phyloP scores from a whole-genome alignment of 2,329 filamentous ascomycete species.

The Claviceps monticola region DNA sequence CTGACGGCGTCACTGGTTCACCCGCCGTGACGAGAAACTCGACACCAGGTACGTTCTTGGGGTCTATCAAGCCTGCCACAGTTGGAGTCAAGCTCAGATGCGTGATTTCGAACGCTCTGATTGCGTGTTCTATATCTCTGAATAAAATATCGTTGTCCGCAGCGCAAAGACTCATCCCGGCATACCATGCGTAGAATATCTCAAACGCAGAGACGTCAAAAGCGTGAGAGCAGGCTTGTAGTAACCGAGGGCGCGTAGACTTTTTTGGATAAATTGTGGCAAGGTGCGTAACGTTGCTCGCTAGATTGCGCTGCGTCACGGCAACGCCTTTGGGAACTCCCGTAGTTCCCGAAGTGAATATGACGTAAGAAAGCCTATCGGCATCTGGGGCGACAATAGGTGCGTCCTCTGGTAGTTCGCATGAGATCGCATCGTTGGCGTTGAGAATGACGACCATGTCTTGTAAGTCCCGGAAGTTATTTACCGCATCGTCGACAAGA shows the following conservation, averaged over 20 bases:
- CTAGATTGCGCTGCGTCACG: slow-evolving; percentile 61
- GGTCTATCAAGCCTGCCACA: slow-evolving; percentile 61
- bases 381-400: slow-evolving; percentile 24
- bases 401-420: slow-evolving; percentile 21
- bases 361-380: slow-evolving; percentile 54
- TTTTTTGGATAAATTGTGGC: slow-evolving; percentile 49
- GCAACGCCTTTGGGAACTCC: slow-evolving; percentile 69
- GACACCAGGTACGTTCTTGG: slow-evolving; percentile 54
- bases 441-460: slow-evolving; percentile 17
- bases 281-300: slow-evolving; percentile 60
- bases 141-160: slow-evolving; percentile 63
- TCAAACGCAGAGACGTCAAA: slow-evolving; percentile 87
- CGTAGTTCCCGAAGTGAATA: slow-evolving; percentile 76
- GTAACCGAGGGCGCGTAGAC: slow-evolving; percentile 37
- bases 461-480: slow-evolving; percentile 6
- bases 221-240: slow-evolving; percentile 73
- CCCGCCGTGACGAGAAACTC: slow-evolving; percentile 69
- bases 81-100: slow-evolving; percentile 80
- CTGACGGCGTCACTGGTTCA: slow-evolving; percentile 61
- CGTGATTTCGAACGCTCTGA: slow-evolving; percentile 51
- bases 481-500: slow-evolving; percentile 24
- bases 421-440: slow-evolving; percentile 17
- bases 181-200: slow-evolving; percentile 72
- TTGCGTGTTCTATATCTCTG: slow-evolving; percentile 53
- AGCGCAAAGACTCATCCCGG: slow-evolving; percentile 66